phyloP scores from a whole-genome alignment of 371 early-diverging fungal species.

The Mucor irregularis region DNA sequence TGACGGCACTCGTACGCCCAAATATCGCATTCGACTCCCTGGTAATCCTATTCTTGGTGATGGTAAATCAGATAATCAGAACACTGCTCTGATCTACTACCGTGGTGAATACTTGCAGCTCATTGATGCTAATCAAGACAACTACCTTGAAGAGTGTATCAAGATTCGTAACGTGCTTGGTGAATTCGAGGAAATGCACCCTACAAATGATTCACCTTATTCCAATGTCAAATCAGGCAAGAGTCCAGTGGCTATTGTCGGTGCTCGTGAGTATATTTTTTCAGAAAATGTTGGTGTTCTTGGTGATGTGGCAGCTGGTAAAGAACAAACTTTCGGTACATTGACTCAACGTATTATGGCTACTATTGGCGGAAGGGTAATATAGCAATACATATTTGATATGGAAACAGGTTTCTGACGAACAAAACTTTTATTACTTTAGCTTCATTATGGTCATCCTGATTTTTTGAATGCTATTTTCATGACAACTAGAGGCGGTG shows the following conservation, averaged over 20 bases:
- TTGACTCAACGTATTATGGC: constrained; percentile 87
- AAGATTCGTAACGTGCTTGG: constrained; percentile 86
- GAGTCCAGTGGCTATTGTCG: constrained; percentile 90
- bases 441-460: constrained; percentile 89
- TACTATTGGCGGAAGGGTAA: constrained; percentile 75
- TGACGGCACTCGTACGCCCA: constrained; percentile 69
- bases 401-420: background rate
- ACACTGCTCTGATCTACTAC: constrained; percentile 78
- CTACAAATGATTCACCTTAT: constrained; percentile 64
- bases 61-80: constrained; percentile 92
- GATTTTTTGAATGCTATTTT: constrained; percentile 89
- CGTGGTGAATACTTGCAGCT: constrained; percentile 87
- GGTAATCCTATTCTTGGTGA: constrained; percentile 94
- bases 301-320: constrained; percentile 90
- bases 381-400: background rate
- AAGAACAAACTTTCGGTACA: constrained; percentile 90
- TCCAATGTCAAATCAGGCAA: constrained; percentile 41
- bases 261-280: constrained; percentile 90
- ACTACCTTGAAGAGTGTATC: constrained; percentile 86
- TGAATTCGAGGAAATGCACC: constrained; percentile 77
- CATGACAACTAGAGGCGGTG: constrained; percentile 88
- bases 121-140: constrained; percentile 92
- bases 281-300: constrained; percentile 87
- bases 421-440: background rate
- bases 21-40: constrained; percentile 78